Base-by-base conservation (phyloP, 495 filamentous ascomycete species). In the Podospora anserina region DNA sequence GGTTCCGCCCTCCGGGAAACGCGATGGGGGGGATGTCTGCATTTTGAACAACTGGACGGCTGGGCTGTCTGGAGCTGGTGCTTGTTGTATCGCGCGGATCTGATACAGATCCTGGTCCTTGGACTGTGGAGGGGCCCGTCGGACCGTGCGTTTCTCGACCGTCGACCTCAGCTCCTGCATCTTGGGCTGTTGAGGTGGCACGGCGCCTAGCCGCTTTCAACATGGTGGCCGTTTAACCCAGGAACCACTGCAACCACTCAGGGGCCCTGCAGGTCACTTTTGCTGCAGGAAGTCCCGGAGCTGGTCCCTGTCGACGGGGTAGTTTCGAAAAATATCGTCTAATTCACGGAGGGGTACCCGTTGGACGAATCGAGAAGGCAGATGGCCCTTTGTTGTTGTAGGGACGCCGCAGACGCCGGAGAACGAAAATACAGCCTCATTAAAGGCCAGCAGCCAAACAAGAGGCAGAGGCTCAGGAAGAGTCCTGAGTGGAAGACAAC, bases 31-130 rank as follows among this genome's bases (percentile, higher is more conserved):
- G 68, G 61, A 74, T 66, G 68, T 68, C 63, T n/a, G 69, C 72
- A 69, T 78, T 79, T 77, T 78, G 76, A 77, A 63, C 66, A 19
- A 55, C 32, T 66, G 69, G 69, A 39, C 28, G 65, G 56, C 64
- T n/a, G 62, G 54, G 65, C 68, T 66, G 69, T 68, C 64, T 68
- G 65, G 54, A 28, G 39, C 63, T 66, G 27, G 55, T 69, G 68
- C 66, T 67, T 64, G 63, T 75, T 70, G 73, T 64, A 66, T 73
- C 63, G 69, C 49, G 69, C 61, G 62, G 68, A 68, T 72, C 79
- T 82, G 81, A 82, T 75, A 83, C 80, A 81, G 60, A 64, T 71
- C 75, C 80, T 77, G 72, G 81, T 76, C 74, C 70, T 56, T 71
- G 70, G 70, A 72, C 74, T 60, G n/a, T 66, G 55, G 55, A 72